Conservation (phyloP, 2,329 filamentous ascomycete species). For the Aspergillus sp. region DNA sequence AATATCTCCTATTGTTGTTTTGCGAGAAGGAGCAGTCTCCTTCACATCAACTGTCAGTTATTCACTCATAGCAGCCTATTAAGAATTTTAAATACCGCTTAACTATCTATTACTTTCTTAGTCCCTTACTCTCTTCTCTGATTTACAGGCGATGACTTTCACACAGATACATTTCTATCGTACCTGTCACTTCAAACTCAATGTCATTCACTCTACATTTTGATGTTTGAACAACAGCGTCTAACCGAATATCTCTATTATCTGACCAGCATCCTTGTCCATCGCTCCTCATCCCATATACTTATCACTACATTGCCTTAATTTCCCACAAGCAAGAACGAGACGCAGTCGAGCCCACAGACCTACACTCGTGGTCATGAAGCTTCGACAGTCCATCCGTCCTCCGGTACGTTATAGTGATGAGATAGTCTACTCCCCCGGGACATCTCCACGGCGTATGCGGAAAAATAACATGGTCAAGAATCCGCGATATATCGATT, state of each 20-base stretch:
- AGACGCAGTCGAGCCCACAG: neutral
- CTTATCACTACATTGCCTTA: neutral
- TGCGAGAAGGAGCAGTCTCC: neutral
- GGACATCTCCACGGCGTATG: slow-evolving; percentile 21
- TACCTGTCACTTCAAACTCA: neutral
- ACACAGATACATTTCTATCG: neutral
- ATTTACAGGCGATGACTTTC: neutral
- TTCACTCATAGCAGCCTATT: neutral
- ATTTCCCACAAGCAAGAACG: neutral
- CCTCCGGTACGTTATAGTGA: slow-evolving; percentile 20
- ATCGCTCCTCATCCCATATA: neutral
- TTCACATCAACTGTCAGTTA: neutral
- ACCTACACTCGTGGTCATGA: slow-evolving; percentile 24
- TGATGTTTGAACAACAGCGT: neutral
- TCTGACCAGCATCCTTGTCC: neutral
- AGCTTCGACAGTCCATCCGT: slow-evolving; percentile 32
- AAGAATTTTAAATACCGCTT: neutral
- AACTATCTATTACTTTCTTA: neutral
- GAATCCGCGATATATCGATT: slow-evolving; percentile 28
- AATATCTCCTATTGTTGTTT: no score
- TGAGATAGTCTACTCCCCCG: slow-evolving; percentile 8
- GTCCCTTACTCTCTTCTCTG: neutral
- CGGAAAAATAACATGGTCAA: slow-evolving; percentile 6
- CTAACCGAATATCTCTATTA: neutral
- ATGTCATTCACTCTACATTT: neutral